phyloP scores from a whole-genome alignment of 345 rosid species.

The Aquilaria malaccensis region DNA sequence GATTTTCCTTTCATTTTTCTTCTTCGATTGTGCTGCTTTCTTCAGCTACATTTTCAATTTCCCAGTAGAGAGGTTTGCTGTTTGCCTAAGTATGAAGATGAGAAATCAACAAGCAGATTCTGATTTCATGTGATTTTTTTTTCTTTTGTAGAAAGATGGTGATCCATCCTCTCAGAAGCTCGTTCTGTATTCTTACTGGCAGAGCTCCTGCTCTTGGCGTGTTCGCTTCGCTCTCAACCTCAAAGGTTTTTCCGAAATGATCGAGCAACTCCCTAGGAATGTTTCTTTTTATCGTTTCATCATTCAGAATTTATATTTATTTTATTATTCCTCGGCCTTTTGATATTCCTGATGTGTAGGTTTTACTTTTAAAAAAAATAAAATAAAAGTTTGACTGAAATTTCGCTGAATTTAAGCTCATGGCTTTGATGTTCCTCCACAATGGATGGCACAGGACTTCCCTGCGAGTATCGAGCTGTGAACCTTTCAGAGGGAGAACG shows the following conservation, averaged over 20 bases:
- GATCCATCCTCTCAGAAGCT: constrained; percentile 21
- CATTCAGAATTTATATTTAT: neutral
- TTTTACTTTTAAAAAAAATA: neutral
- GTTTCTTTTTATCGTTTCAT: neutral
- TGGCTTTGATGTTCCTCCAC: neutral
- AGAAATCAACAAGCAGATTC: neutral
- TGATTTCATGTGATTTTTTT: neutral
- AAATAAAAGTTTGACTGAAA: no score
- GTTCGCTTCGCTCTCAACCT: constrained; percentile 50
- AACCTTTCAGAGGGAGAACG: constrained; percentile 39
- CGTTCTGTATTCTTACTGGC: constrained; percentile 41
- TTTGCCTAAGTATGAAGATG: no score
- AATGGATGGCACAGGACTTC: constrained; percentile 23
- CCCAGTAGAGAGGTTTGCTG: no score
- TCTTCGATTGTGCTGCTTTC: no score
- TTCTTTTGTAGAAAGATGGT: constrained; percentile 1
- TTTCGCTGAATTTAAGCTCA: no score
- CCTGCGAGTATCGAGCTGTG: constrained; percentile 40
- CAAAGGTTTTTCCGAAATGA: constrained; percentile 25
- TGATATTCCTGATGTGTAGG: neutral
- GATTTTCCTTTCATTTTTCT: no score
- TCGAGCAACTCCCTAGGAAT: neutral
- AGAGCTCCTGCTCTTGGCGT: constrained; percentile 69
- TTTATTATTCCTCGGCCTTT: neutral
- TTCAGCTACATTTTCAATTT: no score